Conservation (phyloP, 2,329 filamentous ascomycete species). For the Pyrenochaeta sp. region DNA sequence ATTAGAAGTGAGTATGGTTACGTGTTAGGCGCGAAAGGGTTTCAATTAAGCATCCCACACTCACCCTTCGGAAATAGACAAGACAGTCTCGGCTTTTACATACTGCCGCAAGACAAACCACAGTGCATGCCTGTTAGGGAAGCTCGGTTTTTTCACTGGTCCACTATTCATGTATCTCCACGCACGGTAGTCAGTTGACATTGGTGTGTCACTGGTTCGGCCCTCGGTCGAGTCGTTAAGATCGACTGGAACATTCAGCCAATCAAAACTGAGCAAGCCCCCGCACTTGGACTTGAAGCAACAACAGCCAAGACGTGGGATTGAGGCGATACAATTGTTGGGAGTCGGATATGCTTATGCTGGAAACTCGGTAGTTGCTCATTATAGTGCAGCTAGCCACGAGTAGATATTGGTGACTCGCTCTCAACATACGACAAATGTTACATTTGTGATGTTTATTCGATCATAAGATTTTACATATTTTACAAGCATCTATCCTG, state of each 20-base stretch:
- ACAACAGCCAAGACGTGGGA: not conserved
- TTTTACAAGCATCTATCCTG: not conserved
- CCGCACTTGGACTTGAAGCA: constrained; percentile 8
- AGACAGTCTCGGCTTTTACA: not conserved
- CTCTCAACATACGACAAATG: too few species aligned
- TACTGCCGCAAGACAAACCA: not conserved
- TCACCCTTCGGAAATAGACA: not conserved
- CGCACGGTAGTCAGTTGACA: constrained; percentile 1
- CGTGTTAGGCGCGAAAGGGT: not conserved
- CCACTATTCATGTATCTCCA: not conserved
- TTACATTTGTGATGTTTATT: too few species aligned
- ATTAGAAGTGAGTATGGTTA: not conserved
- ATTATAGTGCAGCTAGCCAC: too few species aligned
- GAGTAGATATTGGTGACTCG: too few species aligned
- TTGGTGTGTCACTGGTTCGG: constrained; percentile 1
- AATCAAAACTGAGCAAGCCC: constrained; percentile 23
- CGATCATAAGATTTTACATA: too few species aligned
- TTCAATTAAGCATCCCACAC: not conserved
- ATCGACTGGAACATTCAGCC: constrained; percentile 22
- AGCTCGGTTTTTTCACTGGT: not conserved
- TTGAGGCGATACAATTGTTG: not conserved
- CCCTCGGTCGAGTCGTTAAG: constrained; percentile 32
- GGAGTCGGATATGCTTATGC: not conserved
- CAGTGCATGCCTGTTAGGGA: not conserved
- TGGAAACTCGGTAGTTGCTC: too few species aligned